phyloP scores from a whole-genome alignment of 2,329 filamentous ascomycete species.

The Dryadomyces quercus-mongolicae region DNA sequence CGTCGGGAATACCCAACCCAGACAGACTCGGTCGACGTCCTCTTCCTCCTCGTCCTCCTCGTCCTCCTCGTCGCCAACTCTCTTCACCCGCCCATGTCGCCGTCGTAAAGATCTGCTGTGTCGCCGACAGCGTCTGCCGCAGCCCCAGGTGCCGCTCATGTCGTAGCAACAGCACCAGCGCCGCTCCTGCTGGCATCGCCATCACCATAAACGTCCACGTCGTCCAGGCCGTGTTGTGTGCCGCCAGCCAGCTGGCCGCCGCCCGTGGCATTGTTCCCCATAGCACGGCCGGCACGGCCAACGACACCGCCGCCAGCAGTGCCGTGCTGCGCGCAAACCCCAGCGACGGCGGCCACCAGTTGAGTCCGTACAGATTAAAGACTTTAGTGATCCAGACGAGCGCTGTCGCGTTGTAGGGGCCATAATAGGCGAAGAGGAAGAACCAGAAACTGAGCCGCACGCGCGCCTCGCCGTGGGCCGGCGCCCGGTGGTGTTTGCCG shows the following conservation, averaged over 20 bases:
- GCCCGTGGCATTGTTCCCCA: conserved; percentile 36
- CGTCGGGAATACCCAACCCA: background rate
- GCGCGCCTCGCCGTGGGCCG: conserved; percentile 50
- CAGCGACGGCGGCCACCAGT: conserved; percentile 56
- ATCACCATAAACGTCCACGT: conserved; percentile 59
- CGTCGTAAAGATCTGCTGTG: conserved; percentile 53
- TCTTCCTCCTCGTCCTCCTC: conserved; percentile 17
- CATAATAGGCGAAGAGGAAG: conserved; percentile 58
- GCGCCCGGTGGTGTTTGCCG: conserved; percentile 27
- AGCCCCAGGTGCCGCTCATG: conserved; percentile 52
- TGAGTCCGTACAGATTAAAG: conserved; percentile 58
- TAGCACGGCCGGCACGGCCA: conserved; percentile 46
- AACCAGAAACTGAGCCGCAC: conserved; percentile 62
- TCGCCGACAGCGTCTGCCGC: conserved; percentile 50
- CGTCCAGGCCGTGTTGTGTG: conserved; percentile 57
- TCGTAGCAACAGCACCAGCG: conserved; percentile 49
- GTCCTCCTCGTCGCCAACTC: conserved; percentile 25
- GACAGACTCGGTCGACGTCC: conserved; percentile 22
- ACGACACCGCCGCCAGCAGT: conserved; percentile 47
- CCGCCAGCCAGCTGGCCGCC: conserved; percentile 35
- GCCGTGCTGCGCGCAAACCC: conserved; percentile 54
- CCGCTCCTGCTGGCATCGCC: conserved; percentile 55
- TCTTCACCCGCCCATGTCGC: conserved; percentile 52
- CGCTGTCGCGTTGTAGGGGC: conserved; percentile 55
- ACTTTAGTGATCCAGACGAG: conserved; percentile 61